phyloP scores from a whole-genome alignment of 1,139 yeast genomes.

The Taphrina confusa region DNA sequence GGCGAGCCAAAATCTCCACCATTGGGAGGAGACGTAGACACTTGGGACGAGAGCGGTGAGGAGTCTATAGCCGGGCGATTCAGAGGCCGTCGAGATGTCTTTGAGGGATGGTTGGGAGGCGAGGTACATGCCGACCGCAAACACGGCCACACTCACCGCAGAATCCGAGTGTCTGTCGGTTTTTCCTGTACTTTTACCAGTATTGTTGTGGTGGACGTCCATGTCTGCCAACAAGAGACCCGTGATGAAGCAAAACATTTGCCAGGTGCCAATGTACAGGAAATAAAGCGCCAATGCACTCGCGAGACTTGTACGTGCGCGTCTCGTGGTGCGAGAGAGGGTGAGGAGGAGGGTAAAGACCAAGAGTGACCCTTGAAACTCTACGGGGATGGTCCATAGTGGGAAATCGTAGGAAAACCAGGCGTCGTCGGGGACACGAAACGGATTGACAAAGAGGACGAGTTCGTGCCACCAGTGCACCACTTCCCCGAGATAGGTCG shows the following conservation, averaged over 20 bases:
- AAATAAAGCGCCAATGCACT: neutral
- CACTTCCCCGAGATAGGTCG: slow-evolving; percentile 8
- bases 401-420: slow-evolving; percentile 24
- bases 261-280: slow-evolving; percentile 12
- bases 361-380: slow-evolving; percentile 16
- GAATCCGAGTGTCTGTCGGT: neutral
- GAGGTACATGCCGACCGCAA: slow-evolving; percentile 17
- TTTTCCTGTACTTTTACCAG: neutral
- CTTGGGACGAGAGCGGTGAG: slow-evolving; percentile 2
- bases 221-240: slow-evolving; percentile 10
- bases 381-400: slow-evolving; percentile 31
- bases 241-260: slow-evolving; percentile 12
- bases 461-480: slow-evolving; percentile 18
- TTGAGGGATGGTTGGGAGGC: slow-evolving; percentile 14
- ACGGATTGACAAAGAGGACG: slow-evolving; percentile 14
- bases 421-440: slow-evolving; percentile 4
- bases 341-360: neutral
- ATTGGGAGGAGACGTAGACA: neutral
- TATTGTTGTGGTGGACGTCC: neutral
- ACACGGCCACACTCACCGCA: neutral
- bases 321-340: slow-evolving; percentile 4
- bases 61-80: neutral
- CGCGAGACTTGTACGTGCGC: neutral
- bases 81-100: neutral
- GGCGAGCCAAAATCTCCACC: slow-evolving; percentile 16